Percentiles rank a stretch among this genome's conserved stretches.
Evolutionary conservation across 345 rosid genomes (phyloP).

Genomic region (Syzygium oleosum): DNA sequence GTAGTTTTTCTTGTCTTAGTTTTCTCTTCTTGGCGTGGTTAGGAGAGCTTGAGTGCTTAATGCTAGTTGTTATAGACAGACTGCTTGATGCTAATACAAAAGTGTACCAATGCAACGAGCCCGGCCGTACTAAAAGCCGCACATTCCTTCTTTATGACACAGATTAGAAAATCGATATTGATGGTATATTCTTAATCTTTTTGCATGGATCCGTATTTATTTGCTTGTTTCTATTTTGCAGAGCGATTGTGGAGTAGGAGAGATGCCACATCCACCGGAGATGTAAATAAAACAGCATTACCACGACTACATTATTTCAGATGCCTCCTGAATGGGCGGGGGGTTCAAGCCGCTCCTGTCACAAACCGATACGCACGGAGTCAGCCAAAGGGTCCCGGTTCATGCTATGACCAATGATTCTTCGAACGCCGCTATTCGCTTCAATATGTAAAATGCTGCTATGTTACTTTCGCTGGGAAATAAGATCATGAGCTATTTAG

Average conservation of each 20-base stretch:
- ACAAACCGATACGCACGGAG: slow-evolving; percentile 42
- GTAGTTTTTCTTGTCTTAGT: not conserved
- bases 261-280: slow-evolving; percentile 41
- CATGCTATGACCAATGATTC: slow-evolving; percentile 71
- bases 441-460: not conserved
- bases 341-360: slow-evolving; percentile 80
- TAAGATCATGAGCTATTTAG: not conserved
- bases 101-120: not conserved
- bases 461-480: not conserved
- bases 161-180: not conserved
- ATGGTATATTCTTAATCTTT: not conserved
- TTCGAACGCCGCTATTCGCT: not conserved
- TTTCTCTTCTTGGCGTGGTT: not conserved
- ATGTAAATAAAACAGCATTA: slow-evolving; percentile 37
- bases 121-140: not conserved
- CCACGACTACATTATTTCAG: slow-evolving; percentile 83
- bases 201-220: not conserved
- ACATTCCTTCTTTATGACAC: not conserved
- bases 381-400: slow-evolving; percentile 65
- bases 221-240: slow-evolving; percentile 3
- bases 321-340: slow-evolving; percentile 78
- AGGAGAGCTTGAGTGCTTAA: not conserved
- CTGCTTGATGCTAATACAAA: not conserved
- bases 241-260: slow-evolving; percentile 81
- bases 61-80: not conserved